Conservation (phyloP, 2,329 filamentous ascomycete genomes). For the Triangularia verruculosa region DNA sequence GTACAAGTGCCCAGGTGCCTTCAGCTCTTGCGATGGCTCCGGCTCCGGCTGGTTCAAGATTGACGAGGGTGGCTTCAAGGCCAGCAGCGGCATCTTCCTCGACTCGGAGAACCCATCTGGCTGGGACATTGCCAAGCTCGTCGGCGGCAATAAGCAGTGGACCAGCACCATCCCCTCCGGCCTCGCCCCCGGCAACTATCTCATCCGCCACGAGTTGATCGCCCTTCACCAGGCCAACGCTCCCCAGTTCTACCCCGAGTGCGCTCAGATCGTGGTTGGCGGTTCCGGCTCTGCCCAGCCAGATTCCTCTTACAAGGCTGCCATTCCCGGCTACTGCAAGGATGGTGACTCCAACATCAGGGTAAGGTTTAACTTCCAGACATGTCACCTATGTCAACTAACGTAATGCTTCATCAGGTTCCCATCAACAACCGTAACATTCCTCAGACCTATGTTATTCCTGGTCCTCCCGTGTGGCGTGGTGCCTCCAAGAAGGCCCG, state of each 20-base stretch:
- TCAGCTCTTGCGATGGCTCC: constrained; percentile 49
- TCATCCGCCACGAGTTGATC: constrained; percentile 56
- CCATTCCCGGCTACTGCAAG: constrained; percentile 44
- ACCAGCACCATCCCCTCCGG: constrained; percentile 48
- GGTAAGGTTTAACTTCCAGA: constrained; percentile 32
- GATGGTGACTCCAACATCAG: constrained; percentile 48
- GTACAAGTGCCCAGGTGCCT: constrained; percentile 50
- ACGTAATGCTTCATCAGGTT: not conserved
- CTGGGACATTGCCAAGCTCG: constrained; percentile 31
- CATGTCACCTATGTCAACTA: not conserved
- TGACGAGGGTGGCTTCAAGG: constrained; percentile 44
- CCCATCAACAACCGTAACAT: constrained; percentile 11
- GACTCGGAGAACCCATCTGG: constrained; percentile 19
- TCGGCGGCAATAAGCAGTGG: constrained; percentile 39
- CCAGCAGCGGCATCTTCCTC: constrained; percentile 27
- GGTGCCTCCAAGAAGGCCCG: constrained; percentile 3
- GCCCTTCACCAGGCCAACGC: constrained; percentile 53
- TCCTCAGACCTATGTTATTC: constrained; percentile 1
- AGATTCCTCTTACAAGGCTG: constrained; percentile 36
- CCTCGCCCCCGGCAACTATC: constrained; percentile 52
- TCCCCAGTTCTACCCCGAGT: constrained; percentile 55
- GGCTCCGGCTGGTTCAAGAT: constrained; percentile 59
- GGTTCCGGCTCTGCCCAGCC: constrained; percentile 49
- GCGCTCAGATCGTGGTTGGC: constrained; percentile 50
- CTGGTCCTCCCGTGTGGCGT: constrained; percentile 2